Base-by-base conservation (phyloP, 768 basidiomycete genomes). In the Kwoniella dendrophila region DNA sequence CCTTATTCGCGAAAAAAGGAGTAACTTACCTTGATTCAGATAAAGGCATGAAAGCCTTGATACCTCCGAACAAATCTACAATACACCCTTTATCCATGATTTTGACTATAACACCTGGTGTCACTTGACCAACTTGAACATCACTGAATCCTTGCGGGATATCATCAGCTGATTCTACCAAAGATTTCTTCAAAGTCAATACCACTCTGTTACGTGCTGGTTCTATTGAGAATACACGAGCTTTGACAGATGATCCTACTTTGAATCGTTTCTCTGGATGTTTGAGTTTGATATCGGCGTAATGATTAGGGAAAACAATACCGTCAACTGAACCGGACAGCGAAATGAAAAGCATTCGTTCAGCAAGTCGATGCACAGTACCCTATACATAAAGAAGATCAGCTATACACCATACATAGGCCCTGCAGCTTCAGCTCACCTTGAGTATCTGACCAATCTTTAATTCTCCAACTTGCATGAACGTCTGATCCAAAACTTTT, bases 231-330 rank as follows among this genome's bases (percentile, higher is more conserved):
- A 95, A 86, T 26, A 97, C 87, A 38, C 91, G 82, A 69, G 91
- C 93, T 81, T 90, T 95, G 78, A 97, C 88, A 53, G 76, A 84
- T 3, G 84, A 83, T 26, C 93, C 94, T 22, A 84, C 81, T 73
- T 91, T 93, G 82, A 96, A 99, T 63, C 88, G 85, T 80, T 87
- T 90, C 43, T 91, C 86, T 10, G 95, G 95, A 75, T 97, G 90
- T 75, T 93, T 96, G 69, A 98, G 83, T n/a, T 82, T 76, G 71
- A 98, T 93, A 77, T 99, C 96, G 11, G 96, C 92, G 75, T 90
- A 96, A 75, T 98, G 96, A 63, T 87, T 85, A 0, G 94, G 93
- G 90, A 91, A 96, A 22, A 97, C 83, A 27, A 96, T 88, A 29
- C 90, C 96, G 72, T 96, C 92, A 32, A 97, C 87, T 62, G 85